phyloP scores from a whole-genome alignment of 1,139 yeast species.

The Diutina rugosa region DNA sequence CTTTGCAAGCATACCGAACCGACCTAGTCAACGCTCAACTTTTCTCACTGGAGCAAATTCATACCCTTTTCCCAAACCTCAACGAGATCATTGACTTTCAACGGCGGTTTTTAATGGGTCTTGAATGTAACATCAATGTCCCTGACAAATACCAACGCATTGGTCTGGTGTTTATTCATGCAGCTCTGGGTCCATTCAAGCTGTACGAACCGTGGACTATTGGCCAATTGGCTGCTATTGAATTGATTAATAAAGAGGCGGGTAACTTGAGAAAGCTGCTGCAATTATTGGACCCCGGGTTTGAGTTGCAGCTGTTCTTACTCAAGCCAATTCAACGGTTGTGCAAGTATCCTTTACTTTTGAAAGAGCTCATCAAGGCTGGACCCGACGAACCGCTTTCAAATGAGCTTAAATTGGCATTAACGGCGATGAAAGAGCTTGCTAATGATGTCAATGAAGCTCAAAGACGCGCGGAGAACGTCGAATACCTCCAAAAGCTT shows the following conservation, averaged over 20 bases:
- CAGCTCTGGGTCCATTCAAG: slow-evolving; percentile 65
- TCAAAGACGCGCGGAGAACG: slow-evolving; percentile 84
- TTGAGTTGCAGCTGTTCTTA: slow-evolving; percentile 80
- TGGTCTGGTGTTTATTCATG: slow-evolving; percentile 78
- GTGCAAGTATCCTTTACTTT: slow-evolving; percentile 80
- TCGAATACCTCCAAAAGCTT: slow-evolving; percentile 55
- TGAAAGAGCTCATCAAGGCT: slow-evolving; percentile 61
- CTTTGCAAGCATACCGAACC: slow-evolving; percentile 50
- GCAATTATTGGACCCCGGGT: slow-evolving; percentile 64
- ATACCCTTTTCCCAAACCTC: slow-evolving; percentile 77
- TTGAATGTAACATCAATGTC: slow-evolving; percentile 76
- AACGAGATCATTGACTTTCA: slow-evolving; percentile 83
- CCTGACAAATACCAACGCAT: slow-evolving; percentile 70
- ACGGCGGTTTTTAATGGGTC: slow-evolving; percentile 73
- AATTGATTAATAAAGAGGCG: slow-evolving; percentile 58
- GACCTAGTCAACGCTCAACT: slow-evolving; percentile 56
- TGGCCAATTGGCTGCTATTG: slow-evolving; percentile 78
- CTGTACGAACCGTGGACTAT: slow-evolving; percentile 87
- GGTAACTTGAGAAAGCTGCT: slow-evolving; percentile 42
- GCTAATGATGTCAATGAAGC: slow-evolving; percentile 91
- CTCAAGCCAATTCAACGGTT: slow-evolving; percentile 92
- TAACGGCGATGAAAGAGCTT: slow-evolving; percentile 46
- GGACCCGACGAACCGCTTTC: slow-evolving; percentile 35
- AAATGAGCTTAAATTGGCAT: slow-evolving; percentile 59
- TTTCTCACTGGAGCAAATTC: slow-evolving; percentile 69